Conservation (phyloP, 257 asterid species). For the Ehretia macrophylla region DNA sequence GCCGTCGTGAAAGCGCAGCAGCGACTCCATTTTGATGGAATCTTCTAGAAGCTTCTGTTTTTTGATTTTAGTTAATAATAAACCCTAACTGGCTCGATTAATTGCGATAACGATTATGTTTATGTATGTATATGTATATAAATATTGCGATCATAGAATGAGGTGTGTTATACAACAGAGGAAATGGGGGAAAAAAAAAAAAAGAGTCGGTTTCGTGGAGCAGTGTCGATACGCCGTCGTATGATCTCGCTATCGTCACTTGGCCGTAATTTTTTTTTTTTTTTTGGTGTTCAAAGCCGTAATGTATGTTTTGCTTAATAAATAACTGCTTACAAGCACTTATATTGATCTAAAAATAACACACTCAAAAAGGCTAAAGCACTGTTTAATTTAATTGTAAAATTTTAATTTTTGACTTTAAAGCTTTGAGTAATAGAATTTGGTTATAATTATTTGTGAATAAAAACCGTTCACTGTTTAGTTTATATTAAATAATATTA, state of each 20-base stretch:
- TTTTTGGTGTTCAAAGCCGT: no score
- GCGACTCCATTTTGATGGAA: slow-evolving; percentile 36
- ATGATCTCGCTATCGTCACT: neutral
- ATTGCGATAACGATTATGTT: neutral
- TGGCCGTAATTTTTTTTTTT: neutral
- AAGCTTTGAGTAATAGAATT: no score
- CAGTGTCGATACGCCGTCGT: neutral
- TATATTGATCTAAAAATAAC: no score
- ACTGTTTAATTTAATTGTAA: no score
- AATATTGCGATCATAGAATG: slow-evolving; percentile 2
- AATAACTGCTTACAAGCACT: no score
- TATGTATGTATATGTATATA: neutral
- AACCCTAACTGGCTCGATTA: slow-evolving; percentile 9
- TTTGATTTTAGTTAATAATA: neutral
- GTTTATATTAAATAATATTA: no score
- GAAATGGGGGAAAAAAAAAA: neutral
- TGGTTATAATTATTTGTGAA: no score
- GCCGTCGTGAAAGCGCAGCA: slow-evolving; percentile 68
- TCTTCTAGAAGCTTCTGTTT: slow-evolving; percentile 1
- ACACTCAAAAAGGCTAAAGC: no score
- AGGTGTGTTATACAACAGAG: neutral
- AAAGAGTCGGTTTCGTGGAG: neutral
- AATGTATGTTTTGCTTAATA: no score
- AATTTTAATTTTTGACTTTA: no score
- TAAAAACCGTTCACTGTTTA: no score